These are phyloP conservation scores for Blastobotrys americana DNA, from an alignment of 805 yeast species.

Conservation along the genomic window DNA sequence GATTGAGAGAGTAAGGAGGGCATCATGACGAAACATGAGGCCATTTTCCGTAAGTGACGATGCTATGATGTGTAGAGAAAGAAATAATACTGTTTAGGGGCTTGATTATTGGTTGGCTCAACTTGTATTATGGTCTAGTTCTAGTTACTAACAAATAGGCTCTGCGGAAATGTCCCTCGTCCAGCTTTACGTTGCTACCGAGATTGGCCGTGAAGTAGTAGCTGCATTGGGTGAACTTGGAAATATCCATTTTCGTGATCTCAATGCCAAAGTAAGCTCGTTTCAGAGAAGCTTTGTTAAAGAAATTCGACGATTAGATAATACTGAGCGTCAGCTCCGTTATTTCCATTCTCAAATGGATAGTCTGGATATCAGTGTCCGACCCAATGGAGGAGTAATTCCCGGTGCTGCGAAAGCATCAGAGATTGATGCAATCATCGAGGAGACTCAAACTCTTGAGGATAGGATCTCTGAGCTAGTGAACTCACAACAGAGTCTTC, in stretches of 20 bases:
- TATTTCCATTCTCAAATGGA: slow-evolving; percentile 29
- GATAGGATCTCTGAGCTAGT: slow-evolving; percentile 64
- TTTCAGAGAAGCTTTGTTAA: slow-evolving; percentile 89
- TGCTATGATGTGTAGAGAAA: no score
- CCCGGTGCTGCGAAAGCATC: slow-evolving; percentile 40
- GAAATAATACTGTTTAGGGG: no score
- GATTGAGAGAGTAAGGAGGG: no score
- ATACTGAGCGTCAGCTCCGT: slow-evolving; percentile 78
- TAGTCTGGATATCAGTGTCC: slow-evolving; percentile 25
- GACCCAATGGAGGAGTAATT: slow-evolving; percentile 34
- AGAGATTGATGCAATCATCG: slow-evolving; percentile 64
- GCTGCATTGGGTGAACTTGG: slow-evolving; percentile 82
- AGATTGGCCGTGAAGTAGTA: slow-evolving; percentile 80
- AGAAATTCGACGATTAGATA: slow-evolving; percentile 77
- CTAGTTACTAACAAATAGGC: slow-evolving; percentile 37
- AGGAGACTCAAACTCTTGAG: slow-evolving; percentile 61
- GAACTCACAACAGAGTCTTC: slow-evolving; percentile 58
- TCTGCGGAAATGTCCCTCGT: slow-evolving; percentile 97
- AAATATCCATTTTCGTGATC: slow-evolving; percentile 78
- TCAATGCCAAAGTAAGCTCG: slow-evolving; percentile 68
- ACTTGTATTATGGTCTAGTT: no score
- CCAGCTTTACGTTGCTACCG: slow-evolving; percentile 86
- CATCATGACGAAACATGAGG: slow-evolving; percentile 23
- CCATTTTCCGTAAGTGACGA: slow-evolving; percentile 30
- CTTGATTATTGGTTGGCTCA: no score